Evolutionary conservation across 2,329 filamentous ascomycete genomes (phyloP), one percentile per base, ranked within the genome.

Genomic region (Bipolaris cookei): DNA sequence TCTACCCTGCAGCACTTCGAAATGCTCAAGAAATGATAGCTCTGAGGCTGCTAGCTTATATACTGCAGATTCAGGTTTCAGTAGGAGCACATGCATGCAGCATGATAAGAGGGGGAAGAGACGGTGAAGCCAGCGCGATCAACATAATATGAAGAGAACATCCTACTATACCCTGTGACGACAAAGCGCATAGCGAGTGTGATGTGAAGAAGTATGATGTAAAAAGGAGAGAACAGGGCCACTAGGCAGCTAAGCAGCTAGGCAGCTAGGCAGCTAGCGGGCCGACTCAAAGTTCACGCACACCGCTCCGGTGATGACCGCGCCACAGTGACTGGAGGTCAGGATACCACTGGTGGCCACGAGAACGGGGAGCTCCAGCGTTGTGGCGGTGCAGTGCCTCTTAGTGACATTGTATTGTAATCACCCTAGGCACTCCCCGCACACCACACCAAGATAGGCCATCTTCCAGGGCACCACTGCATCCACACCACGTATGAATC

Each of bases 401-500:
- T 42, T 42, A 14, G 13, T 13, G 6, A 14, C 8, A 23, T 11
- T 23, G 38, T 2, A 23, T 4, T 2, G 16, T 20, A 20, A 11
- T 41, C 11, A 3, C 37, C 16, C 18, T 16, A 14, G n/a, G 30
- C n/a, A 30, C 16, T 3, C n/a, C 23, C 20, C 10, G 14, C 41
- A 43, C 41, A 13, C 23, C 18, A 34, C 43, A 5, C 18, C 13
- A 13, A 21, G 53, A 51, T 41, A 23, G 18, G 10, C 10, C 25
- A 10, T 28, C 6, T 6, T 14, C 37, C 35, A 34, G 34, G 20
- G 18, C 46, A 45, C 42, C 42, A 52, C 35, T 38, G 11, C 30
- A 6, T 46, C 20, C 16, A 56, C 34, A 56, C 54, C 54, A 56
- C 54, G 48, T 56, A 56, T 42, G 38, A 43, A 14, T 42, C 51